A percentile compares a stretch with the other conserved stretches of the same genome.
These are phyloP conservation scores for Nicotiana noctiflora DNA, from an alignment of 257 asterid genomes.

Conservation along the genomic window DNA sequence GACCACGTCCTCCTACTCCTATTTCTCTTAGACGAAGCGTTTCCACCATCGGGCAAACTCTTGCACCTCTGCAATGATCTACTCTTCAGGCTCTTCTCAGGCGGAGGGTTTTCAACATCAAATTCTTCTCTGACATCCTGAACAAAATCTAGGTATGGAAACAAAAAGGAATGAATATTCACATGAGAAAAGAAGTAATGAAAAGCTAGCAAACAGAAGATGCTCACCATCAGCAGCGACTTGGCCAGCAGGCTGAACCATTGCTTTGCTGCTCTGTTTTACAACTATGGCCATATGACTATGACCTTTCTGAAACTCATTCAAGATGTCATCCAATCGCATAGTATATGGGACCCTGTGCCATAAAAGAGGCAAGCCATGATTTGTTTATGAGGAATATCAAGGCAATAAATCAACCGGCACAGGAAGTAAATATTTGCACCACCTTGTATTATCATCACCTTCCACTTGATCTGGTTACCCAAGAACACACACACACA, in stretches of 20 bases:
- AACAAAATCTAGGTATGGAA: conserved; percentile 23
- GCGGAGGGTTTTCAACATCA: conserved; percentile 39
- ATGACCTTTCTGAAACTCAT: conserved; percentile 95
- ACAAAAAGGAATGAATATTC: not conserved
- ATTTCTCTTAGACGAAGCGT: conserved; percentile 34
- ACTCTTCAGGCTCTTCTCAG: conserved; percentile 35
- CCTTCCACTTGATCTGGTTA: not conserved
- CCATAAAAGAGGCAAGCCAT: not conserved
- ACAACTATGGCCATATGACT: conserved; percentile 95
- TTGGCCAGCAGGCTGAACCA: conserved; percentile 23
- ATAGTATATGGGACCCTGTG: conserved; percentile 64
- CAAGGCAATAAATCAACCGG: not conserved
- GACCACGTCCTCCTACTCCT: conserved; percentile 50
- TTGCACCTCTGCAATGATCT: conserved; percentile 58
- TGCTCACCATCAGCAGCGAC: conserved; percentile 29
- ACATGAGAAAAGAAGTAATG: not conserved
- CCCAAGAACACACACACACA: not conserved
- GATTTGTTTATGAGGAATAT: not conserved
- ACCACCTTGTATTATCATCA: not conserved
- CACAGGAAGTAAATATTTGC: not conserved
- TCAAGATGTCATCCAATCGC: conserved; percentile 86
- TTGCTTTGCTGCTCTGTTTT: conserved; percentile 35
- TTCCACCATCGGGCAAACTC: conserved; percentile 61
- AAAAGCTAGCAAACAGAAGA: not conserved
- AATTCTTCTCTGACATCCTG: conserved; percentile 62